These are phyloP conservation scores for Tilletia walkeri DNA, from an alignment of 1,284 basidiomycete genomes.

Conservation along the genomic window DNA sequence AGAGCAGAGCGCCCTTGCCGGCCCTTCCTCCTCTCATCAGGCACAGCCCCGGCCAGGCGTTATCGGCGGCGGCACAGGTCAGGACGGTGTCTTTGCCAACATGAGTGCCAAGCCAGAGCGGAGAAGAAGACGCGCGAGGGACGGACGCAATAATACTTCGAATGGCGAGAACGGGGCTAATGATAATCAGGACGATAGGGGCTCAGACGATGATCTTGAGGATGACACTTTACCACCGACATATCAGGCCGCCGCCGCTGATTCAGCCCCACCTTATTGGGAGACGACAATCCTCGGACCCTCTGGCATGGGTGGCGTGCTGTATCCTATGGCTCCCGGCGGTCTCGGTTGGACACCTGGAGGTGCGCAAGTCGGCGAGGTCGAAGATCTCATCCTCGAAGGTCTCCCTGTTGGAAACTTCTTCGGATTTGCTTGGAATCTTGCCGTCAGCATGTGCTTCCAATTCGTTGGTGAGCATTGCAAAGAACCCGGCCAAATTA, in stretches of 20 bases:
- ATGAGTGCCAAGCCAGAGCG: constrained; percentile 81
- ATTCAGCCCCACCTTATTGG: constrained; percentile 93
- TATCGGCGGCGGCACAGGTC: constrained; percentile 73
- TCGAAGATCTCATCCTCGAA: constrained; percentile 63
- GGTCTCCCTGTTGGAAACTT: constrained; percentile 63
- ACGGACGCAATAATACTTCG: background rate
- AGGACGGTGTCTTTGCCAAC: constrained; percentile 95
- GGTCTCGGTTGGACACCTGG: constrained; percentile 53
- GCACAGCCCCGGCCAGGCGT: constrained; percentile 26
- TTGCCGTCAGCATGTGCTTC: constrained; percentile 90
- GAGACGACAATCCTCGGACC: constrained; percentile 79
- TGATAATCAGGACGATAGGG: constrained; percentile 57
- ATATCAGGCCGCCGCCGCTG: constrained; percentile 82
- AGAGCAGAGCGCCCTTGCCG: background rate
- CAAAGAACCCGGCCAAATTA: background rate
- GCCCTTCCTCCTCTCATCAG: constrained; percentile 6
- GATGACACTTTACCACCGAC: constrained; percentile 64
- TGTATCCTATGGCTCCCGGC: constrained; percentile 60
- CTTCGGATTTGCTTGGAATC: constrained; percentile 74
- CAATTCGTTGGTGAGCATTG: constrained; percentile 71
- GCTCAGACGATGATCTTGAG: constrained; percentile 65
- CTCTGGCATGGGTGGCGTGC: constrained; percentile 25
- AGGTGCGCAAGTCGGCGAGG: constrained; percentile 43
- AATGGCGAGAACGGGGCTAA: constrained; percentile 9
- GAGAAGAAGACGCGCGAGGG: constrained; percentile 26